A percentile compares a stretch with the other conserved stretches of the same genome.
phyloP scores from a whole-genome alignment of 768 basidiomycete genomes.

The Crassisporium funariophilum region DNA sequence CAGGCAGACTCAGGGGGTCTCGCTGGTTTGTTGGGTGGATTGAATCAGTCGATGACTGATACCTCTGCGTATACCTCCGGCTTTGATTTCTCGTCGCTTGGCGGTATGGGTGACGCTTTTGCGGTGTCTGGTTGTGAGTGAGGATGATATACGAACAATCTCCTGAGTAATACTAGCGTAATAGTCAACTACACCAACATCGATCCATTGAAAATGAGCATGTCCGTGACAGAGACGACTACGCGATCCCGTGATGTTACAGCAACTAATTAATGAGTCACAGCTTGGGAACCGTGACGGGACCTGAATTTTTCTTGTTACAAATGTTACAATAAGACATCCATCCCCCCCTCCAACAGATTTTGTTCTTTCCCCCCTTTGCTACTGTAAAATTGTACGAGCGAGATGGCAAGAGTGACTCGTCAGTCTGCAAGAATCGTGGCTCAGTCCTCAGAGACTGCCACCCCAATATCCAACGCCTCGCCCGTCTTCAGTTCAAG shows the following conservation, averaged over 20 bases:
- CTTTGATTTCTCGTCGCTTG: conserved; percentile 3
- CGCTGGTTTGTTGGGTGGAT: conserved; percentile 8
- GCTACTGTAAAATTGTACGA: neutral
- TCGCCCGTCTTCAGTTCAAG: conserved; percentile 56
- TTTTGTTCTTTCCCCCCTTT: conserved; percentile 5
- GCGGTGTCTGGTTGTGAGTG: neutral
- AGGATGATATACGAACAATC: neutral
- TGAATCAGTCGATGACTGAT: conserved; percentile 8
- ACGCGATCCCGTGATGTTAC: conserved; percentile 35
- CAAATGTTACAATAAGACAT: no score
- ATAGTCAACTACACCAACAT: no score
- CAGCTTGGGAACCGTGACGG: conserved; percentile 14
- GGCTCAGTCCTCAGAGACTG: conserved; percentile 32
- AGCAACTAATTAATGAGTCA: conserved; percentile 32
- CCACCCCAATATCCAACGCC: conserved; percentile 43
- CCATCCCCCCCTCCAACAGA: conserved; percentile 16
- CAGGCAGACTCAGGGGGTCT: conserved; percentile 10
- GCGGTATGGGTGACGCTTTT: neutral
- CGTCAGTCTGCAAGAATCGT: conserved; percentile 33
- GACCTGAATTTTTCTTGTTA: conserved; percentile 28
- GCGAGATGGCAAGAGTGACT: conserved; percentile 35
- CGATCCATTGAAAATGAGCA: neutral
- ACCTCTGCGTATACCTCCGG: conserved; percentile 2
- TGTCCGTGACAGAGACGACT: conserved; percentile 1
- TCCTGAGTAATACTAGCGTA: no score